phyloP scores from a whole-genome alignment of 2,329 filamentous ascomycete genomes.

The Apiospora rasikravindrae region DNA sequence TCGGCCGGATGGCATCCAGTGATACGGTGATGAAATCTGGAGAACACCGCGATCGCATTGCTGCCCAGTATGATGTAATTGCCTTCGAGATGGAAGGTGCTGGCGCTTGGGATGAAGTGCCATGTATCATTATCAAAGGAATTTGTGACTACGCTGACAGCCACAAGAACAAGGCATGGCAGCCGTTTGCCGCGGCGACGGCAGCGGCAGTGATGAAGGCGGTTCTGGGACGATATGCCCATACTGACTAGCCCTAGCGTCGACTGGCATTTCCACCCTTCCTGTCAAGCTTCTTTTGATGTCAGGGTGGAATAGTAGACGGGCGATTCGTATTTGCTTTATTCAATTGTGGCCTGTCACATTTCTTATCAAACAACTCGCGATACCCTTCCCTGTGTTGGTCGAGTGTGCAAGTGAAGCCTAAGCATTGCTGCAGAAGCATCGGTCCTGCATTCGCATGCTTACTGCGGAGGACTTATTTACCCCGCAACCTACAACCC shows the following conservation, averaged over 20 bases:
- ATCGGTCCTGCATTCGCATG: no score
- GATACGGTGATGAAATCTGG: constrained; percentile 44
- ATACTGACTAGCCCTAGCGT: not conserved
- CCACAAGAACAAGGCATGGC: constrained; percentile 44
- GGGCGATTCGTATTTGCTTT: no score
- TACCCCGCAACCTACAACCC: no score
- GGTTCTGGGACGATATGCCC: not conserved
- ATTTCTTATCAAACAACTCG: no score
- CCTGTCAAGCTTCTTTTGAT: no score
- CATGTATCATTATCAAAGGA: constrained; percentile 43
- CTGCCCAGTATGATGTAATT: constrained; percentile 33
- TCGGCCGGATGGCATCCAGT: constrained; percentile 40
- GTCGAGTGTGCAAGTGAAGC: no score
- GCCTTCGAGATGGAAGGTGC: constrained; percentile 46
- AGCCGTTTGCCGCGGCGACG: constrained; percentile 41
- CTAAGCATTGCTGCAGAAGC: no score
- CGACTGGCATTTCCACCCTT: not conserved
- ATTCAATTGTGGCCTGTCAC: no score
- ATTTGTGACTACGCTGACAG: constrained; percentile 46
- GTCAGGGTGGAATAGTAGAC: no score
- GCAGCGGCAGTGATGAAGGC: constrained; percentile 14
- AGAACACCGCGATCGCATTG: constrained; percentile 35
- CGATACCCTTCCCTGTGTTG: no score
- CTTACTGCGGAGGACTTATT: no score
- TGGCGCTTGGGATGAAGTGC: constrained; percentile 41